A percentile compares a stretch with the other conserved stretches of the same genome.
Evolutionary conservation across 768 basidiomycete genomes (phyloP).

Genomic region (Xerocomellus amylosporus): DNA sequence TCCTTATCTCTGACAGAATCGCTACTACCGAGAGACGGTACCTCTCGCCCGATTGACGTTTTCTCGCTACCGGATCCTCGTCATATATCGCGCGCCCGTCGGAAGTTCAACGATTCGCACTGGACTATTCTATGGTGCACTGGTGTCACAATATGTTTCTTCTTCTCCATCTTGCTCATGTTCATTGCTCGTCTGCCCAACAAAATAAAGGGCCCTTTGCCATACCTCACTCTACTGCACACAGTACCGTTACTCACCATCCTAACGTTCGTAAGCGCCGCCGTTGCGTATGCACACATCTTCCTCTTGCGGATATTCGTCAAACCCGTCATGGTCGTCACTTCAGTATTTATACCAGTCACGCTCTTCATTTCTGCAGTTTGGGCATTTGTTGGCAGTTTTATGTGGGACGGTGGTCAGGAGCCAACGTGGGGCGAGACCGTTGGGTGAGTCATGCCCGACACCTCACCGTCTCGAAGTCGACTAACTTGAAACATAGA

Average conservation of each 20-base stretch:
- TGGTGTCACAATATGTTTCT: conserved; percentile 55
- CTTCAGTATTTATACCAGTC: conserved; percentile 71
- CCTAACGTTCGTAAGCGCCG: conserved; percentile 67
- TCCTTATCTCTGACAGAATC: conserved; percentile 79
- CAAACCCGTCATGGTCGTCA: conserved; percentile 77
- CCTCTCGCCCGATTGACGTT: conserved; percentile 58
- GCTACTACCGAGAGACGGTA: conserved; percentile 70
- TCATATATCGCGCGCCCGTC: conserved; percentile 56
- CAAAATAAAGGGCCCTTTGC: conserved; percentile 30
- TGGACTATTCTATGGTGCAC: conserved; percentile 70
- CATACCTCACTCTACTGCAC: conserved; percentile 71
- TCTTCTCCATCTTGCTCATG: conserved; percentile 64
- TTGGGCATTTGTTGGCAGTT: conserved; percentile 82
- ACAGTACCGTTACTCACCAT: conserved; percentile 76
- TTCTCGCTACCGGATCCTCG: conserved; percentile 79
- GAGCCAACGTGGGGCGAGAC: conserved; percentile 82
- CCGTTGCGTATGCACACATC: conserved; percentile 70
- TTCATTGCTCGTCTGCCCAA: conserved; percentile 51
- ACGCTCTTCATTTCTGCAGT: conserved; percentile 71
- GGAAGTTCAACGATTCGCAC: conserved; percentile 70
- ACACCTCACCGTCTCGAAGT: neutral
- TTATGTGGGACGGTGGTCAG: conserved; percentile 51
- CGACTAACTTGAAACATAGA: conserved; percentile 14
- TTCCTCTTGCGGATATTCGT: conserved; percentile 78
- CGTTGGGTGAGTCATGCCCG: conserved; percentile 53